Conservation (phyloP, 2,329 filamentous ascomycete species). For the Xylariaceae sp. region DNA sequence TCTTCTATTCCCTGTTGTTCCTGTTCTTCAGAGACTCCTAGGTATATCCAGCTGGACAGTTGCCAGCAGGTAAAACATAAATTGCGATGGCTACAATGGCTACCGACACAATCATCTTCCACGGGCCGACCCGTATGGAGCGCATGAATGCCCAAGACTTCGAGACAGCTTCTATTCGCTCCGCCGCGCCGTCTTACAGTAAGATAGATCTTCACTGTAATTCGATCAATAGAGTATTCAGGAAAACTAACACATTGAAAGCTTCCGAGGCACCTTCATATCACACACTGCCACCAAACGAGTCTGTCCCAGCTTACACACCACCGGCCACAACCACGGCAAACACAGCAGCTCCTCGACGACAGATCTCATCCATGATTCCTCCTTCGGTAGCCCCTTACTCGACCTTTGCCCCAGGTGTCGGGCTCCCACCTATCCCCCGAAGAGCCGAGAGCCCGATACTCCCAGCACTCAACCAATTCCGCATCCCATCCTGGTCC, state of each 20-base stretch:
- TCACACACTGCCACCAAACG: conserved; percentile 48
- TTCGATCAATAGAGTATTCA: neutral
- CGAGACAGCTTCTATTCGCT: conserved; percentile 65
- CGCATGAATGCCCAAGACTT: conserved; percentile 52
- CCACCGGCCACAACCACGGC: conserved; percentile 28
- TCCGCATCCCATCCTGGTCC: conserved; percentile 60
- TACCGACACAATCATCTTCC: conserved; percentile 25
- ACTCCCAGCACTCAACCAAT: conserved; percentile 43
- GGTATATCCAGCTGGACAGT: neutral
- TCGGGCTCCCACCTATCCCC: conserved; percentile 52
- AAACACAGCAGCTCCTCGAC: conserved; percentile 14
- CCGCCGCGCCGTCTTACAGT: conserved; percentile 67
- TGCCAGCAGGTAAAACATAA: neutral
- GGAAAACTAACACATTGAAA: conserved; percentile 30
- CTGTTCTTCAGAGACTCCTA: neutral
- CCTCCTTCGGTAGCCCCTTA: conserved; percentile 28
- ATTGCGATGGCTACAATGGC: conserved; percentile 21
- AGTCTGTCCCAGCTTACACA: conserved; percentile 52
- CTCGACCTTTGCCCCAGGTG: conserved; percentile 31
- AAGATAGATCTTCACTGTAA: conserved; percentile 27
- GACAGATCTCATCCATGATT: conserved; percentile 26
- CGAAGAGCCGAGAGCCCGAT: conserved; percentile 37
- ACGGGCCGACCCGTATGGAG: conserved; percentile 22
- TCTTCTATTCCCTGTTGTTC: neutral
- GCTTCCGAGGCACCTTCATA: conserved; percentile 66